A percentile compares a stretch with the other conserved stretches of the same genome.
These are phyloP conservation scores for Cutaneotrichosporon mucoides DNA, from an alignment of 1,284 basidiomycete genomes.

Conservation along the genomic window DNA sequence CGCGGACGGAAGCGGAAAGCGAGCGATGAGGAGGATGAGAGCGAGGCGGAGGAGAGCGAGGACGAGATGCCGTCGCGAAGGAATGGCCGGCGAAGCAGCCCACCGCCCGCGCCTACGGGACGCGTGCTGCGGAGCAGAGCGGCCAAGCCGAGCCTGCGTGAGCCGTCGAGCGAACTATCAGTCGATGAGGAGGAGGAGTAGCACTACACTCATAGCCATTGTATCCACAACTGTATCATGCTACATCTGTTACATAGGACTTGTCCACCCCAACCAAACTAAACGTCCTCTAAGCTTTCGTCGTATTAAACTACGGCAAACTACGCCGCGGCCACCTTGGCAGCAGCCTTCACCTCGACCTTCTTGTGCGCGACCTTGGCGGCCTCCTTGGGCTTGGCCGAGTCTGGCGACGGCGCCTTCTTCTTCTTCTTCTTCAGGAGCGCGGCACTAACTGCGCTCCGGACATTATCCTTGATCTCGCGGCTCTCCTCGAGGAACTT, in stretches of 20 bases:
- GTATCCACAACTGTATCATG: slow-evolving; percentile 4
- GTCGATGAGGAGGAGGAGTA: slow-evolving; percentile 10
- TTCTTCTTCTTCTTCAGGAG: slow-evolving; percentile 26
- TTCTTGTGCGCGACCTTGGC: slow-evolving; percentile 16
- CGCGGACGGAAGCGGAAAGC: slow-evolving; percentile 10
- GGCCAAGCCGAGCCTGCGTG: slow-evolving; percentile 21
- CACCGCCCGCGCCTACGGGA: slow-evolving; percentile 9
- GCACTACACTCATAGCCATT: neutral
- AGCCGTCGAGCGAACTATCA: slow-evolving; percentile 22
- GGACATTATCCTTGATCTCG: slow-evolving; percentile 88
- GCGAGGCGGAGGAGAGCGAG: slow-evolving; percentile 12
- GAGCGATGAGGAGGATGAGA: slow-evolving; percentile 12
- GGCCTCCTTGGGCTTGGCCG: slow-evolving; percentile 66
- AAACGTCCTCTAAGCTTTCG: no score
- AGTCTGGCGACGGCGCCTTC: slow-evolving; percentile 7
- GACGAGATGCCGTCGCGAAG: neutral
- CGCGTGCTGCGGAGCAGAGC: slow-evolving; percentile 29
- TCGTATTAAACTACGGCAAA: neutral
- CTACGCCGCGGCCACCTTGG: slow-evolving; percentile 14
- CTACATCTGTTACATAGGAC: neutral
- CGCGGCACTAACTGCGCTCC: slow-evolving; percentile 76
- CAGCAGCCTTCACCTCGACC: slow-evolving; percentile 6
- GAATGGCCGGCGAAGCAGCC: slow-evolving; percentile 3
- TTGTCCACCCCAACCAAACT: no score
- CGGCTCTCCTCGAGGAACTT: slow-evolving; percentile 88